phyloP scores from a whole-genome alignment of 2,329 filamentous ascomycete species.

The Sclerotinia glacialis region DNA sequence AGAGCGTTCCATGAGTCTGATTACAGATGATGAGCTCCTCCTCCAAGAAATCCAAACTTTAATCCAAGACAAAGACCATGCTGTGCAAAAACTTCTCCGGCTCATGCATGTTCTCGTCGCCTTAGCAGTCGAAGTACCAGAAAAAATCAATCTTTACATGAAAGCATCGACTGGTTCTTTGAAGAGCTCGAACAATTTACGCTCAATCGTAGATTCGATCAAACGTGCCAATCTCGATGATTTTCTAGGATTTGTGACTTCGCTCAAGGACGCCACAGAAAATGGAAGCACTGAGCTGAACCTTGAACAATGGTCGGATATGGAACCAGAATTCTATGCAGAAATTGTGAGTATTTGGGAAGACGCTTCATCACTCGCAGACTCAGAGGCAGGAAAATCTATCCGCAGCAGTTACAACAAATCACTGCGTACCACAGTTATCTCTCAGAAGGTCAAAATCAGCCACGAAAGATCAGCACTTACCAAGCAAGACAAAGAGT shows the following conservation, averaged over 20 bases:
- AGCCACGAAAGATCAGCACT: slow-evolving; percentile 71
- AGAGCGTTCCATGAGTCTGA: slow-evolving; percentile 49
- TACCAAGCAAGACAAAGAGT: slow-evolving; percentile 67
- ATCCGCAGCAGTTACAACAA: slow-evolving; percentile 74
- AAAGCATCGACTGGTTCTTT: slow-evolving; percentile 55
- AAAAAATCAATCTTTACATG: slow-evolving; percentile 54
- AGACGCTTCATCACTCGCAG: slow-evolving; percentile 46
- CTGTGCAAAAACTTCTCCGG: slow-evolving; percentile 47
- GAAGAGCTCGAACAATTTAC: slow-evolving; percentile 53
- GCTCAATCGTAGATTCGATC: slow-evolving; percentile 46
- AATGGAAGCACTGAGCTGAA: slow-evolving; percentile 31
- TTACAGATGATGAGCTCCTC: slow-evolving; percentile 60
- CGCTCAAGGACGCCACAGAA: slow-evolving; percentile 41
- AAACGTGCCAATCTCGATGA: slow-evolving; percentile 58
- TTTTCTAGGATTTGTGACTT: slow-evolving; percentile 44
- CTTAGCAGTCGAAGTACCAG: slow-evolving; percentile 23
- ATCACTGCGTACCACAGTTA: slow-evolving; percentile 71
- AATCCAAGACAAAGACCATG: slow-evolving; percentile 41
- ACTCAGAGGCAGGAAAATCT: slow-evolving; percentile 46
- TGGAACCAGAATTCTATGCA: slow-evolving; percentile 29
- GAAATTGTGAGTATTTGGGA: slow-evolving; percentile 41
- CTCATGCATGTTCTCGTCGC: slow-evolving; percentile 48
- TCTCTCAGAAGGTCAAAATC: slow-evolving; percentile 77
- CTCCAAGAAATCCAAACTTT: slow-evolving; percentile 43
- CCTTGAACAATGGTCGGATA: slow-evolving; percentile 36